phyloP scores from a whole-genome alignment of 106 monocot genomes.

The Triglochin maritima region DNA sequence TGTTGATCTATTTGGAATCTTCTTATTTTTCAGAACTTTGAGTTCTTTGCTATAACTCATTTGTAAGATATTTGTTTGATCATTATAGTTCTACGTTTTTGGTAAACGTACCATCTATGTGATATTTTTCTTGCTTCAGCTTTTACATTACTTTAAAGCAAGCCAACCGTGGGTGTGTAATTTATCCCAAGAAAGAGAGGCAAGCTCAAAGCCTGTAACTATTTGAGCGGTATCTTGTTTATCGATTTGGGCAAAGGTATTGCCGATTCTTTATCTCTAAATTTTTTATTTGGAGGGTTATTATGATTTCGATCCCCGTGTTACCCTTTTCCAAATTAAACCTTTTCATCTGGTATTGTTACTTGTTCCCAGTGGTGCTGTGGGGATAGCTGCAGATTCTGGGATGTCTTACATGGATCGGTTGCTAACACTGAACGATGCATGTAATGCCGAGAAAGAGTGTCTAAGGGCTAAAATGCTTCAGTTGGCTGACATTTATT shows the following conservation, averaged over 20 bases:
- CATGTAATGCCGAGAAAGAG: slow-evolving; percentile 23
- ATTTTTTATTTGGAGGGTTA: not conserved
- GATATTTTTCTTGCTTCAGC: slow-evolving; percentile 9
- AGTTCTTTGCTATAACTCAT: too few relatives aligned
- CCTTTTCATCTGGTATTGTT: too few relatives aligned
- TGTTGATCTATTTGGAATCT: too few relatives aligned
- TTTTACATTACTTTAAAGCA: slow-evolving; percentile 30
- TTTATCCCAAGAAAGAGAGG: not conserved
- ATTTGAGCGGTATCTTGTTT: slow-evolving; percentile 35
- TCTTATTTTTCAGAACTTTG: too few relatives aligned
- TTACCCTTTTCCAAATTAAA: too few relatives aligned
- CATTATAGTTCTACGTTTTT: too few relatives aligned
- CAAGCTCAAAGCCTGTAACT: slow-evolving; percentile 16
- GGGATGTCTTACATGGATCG: slow-evolving; percentile 64
- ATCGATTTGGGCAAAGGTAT: slow-evolving; percentile 49
- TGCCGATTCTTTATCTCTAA: not conserved
- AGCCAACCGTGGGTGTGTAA: slow-evolving; percentile 30
- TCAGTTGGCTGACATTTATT: slow-evolving; percentile 51
- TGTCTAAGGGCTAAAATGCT: slow-evolving; percentile 25
- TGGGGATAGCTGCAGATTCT: slow-evolving; percentile 36
- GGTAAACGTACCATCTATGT: too few relatives aligned
- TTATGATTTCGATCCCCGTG: not conserved
- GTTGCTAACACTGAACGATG: slow-evolving; percentile 31
- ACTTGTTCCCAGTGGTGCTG: slow-evolving; percentile 30
- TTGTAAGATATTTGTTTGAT: too few relatives aligned